A percentile compares a stretch with the other conserved stretches of the same genome.
Evolutionary conservation across 768 basidiomycete species (phyloP).

Genomic region (Cubamyces lactineus): DNA sequence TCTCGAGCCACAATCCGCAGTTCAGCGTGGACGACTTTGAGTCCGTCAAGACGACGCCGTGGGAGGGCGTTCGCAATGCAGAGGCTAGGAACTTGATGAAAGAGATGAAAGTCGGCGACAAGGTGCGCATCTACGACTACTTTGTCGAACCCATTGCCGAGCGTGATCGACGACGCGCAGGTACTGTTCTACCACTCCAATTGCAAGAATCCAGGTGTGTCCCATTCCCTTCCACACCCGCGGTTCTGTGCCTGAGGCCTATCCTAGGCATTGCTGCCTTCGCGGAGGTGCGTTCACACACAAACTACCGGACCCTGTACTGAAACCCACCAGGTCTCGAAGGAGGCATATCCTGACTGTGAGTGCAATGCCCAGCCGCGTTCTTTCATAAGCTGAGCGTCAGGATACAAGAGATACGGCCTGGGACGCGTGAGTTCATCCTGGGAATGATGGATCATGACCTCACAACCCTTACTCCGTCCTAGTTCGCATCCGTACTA

Average conservation of each 20-base stretch:
- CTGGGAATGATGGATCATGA: constrained; percentile 15
- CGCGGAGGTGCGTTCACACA: constrained; percentile 60
- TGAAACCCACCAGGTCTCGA: constrained; percentile 55
- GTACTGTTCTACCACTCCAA: constrained; percentile 89
- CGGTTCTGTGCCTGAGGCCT: background rate
- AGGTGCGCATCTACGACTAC: constrained; percentile 46
- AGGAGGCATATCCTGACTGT: constrained; percentile 92
- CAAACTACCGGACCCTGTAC: background rate
- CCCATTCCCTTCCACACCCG: background rate
- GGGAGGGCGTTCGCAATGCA: constrained; percentile 89
- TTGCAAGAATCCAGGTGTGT: constrained; percentile 76
- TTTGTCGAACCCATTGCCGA: constrained; percentile 12
- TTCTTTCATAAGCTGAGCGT: constrained; percentile 15
- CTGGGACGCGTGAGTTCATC: constrained; percentile 75
- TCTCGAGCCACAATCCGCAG: constrained; percentile 39
- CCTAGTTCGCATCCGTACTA: constrained; percentile 76
- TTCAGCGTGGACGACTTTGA: constrained; percentile 91
- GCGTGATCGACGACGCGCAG: constrained; percentile 40
- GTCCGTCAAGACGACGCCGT: constrained; percentile 64
- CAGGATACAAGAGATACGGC: constrained; percentile 66
- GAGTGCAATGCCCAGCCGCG: constrained; percentile 36
- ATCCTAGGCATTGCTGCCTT: constrained; percentile 74
- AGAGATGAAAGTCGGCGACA: constrained; percentile 75
- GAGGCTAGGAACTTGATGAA: constrained; percentile 86
- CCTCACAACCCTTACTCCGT: constrained; percentile 17